These are phyloP conservation scores for Ophiocordyceps camponoti-leonardi DNA, from an alignment of 2,329 filamentous ascomycete genomes.

Conservation along the genomic window DNA sequence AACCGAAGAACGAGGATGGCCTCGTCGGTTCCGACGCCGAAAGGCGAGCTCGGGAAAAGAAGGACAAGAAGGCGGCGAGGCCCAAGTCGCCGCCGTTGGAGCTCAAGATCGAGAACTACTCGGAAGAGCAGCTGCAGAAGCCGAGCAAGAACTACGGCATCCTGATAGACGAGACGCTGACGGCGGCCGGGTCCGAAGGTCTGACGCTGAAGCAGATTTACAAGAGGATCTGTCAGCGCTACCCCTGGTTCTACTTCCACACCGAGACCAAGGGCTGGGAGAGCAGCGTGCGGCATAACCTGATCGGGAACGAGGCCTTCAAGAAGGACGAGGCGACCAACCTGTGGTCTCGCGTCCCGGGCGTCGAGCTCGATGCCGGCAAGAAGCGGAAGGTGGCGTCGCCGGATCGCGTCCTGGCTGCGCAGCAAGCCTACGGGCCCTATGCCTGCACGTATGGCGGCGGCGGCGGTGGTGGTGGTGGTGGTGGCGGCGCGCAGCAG, in stretches of 20 bases:
- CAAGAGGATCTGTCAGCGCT: constrained; percentile 39
- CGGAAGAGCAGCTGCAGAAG: constrained; percentile 39
- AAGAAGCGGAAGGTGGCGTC: constrained; percentile 41
- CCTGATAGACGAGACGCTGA: constrained; percentile 41
- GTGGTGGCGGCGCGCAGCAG: too few relatives aligned
- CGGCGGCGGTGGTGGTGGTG: constrained; percentile 3
- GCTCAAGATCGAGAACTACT: constrained; percentile 36
- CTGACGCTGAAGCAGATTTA: constrained; percentile 45
- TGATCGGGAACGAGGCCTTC: constrained; percentile 45
- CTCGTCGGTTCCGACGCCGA: constrained; percentile 39
- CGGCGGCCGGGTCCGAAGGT: constrained; percentile 33
- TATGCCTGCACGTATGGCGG: constrained; percentile 18
- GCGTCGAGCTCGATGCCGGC: constrained; percentile 40
- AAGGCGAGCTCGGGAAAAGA: constrained; percentile 37
- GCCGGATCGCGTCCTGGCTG: constrained; percentile 27
- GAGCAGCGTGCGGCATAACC: constrained; percentile 45
- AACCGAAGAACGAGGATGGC: constrained; percentile 33
- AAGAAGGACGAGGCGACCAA: constrained; percentile 38
- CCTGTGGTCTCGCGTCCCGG: constrained; percentile 39
- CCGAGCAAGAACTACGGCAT: constrained; percentile 46
- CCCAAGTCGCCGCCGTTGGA: constrained; percentile 43
- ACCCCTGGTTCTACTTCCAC: constrained; percentile 42
- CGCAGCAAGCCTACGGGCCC: constrained; percentile 19
- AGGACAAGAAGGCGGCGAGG: constrained; percentile 37
- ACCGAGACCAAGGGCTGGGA: constrained; percentile 50